Base-by-base conservation (phyloP, 768 basidiomycete genomes). In the Porpolomopsis calyptriformis region DNA sequence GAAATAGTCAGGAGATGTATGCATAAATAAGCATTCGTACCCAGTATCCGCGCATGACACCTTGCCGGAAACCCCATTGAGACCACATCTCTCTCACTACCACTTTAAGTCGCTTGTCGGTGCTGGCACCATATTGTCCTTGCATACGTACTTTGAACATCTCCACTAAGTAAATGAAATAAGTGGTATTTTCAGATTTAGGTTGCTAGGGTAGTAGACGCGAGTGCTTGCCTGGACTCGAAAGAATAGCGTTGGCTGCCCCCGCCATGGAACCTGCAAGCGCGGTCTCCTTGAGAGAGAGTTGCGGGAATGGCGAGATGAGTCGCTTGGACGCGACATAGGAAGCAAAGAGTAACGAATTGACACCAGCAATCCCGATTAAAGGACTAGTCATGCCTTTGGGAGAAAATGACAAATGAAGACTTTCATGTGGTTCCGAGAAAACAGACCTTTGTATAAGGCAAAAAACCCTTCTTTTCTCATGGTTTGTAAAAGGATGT, bases 81-180 rank as follows among this genome's bases (percentile, higher is more conserved):
- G 58, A 63, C 83, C 89, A 96, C 82, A 92, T 89, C 52, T 93
- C 91, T 18, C 65, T 67, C 12, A 76, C 77, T 7, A 97, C 73
- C 6, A 67, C 72, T 27, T 82, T 66, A 22, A 99, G 69, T 33
- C 77, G 74, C 62, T 93, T 84, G 60, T 97, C 92, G 7, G 74
- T 72, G 10, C 77, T 70, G 3, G 70, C 73, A 9, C 93, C 94
- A 54, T 96, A 94, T 59, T 97, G 88, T 5, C 85, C 92, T 64
- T 96, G 93, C 94, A 96, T 96, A 14, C 88, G 76, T 23, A 97
- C 89, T 65, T 99, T 98, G 70, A 97, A 97, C 86, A 98, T 89
- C 64, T 99, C 96, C 42, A 91, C 88, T 89, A 49, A 33, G 40
- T 20, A 40, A 40, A 35, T 12, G 43, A 24, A 14, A 40, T 3